These are phyloP conservation scores for Coemansia sp. DNA, from an alignment of 192 early-diverging fungal genomes.

Conservation along the genomic window DNA sequence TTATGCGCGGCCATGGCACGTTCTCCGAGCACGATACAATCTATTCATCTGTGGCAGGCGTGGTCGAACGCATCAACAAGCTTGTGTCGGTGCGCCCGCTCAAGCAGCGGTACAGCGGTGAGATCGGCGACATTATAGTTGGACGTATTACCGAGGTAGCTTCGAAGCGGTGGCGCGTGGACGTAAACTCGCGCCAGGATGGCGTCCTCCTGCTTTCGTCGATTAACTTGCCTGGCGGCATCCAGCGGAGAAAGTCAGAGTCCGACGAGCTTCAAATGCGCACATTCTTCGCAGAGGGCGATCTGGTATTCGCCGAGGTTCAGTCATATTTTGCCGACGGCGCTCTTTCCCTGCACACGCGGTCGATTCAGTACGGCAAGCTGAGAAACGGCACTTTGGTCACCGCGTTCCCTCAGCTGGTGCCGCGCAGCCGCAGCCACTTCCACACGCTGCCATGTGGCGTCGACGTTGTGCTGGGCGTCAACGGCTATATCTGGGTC, in stretches of 20 bases:
- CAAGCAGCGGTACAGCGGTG: constrained; percentile 85
- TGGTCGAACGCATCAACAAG: constrained; percentile 94
- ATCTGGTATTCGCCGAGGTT: constrained; percentile 90
- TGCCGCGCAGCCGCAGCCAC: constrained; percentile 93
- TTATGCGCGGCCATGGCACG: constrained; percentile 81
- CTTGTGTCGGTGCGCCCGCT: constrained; percentile 88
- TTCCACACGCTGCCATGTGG: constrained; percentile 91
- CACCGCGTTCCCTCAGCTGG: constrained; percentile 80
- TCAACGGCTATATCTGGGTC: constrained; percentile 98
- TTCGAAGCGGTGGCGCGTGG: constrained; percentile 93
- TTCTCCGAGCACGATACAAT: constrained; percentile 71
- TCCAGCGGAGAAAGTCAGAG: constrained; percentile 93
- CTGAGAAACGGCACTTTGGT: constrained; percentile 80
- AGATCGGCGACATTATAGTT: constrained; percentile 97
- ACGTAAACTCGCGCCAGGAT: constrained; percentile 87
- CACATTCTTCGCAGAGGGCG: constrained; percentile 91
- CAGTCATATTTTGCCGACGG: constrained; percentile 88
- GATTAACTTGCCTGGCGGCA: constrained; percentile 92
- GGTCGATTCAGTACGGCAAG: constrained; percentile 90
- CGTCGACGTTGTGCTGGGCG: constrained; percentile 89
- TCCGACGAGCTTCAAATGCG: constrained; percentile 97
- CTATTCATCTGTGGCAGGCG: constrained; percentile 86
- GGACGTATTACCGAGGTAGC: constrained; percentile 91
- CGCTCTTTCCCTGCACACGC: constrained; percentile 83
- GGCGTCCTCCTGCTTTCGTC: constrained; percentile 84